Evolutionary conservation across 441 rosid genomes (phyloP), one percentile per base, ranked within the genome.

Genomic region (Euphorbia schlechtendalii): DNA sequence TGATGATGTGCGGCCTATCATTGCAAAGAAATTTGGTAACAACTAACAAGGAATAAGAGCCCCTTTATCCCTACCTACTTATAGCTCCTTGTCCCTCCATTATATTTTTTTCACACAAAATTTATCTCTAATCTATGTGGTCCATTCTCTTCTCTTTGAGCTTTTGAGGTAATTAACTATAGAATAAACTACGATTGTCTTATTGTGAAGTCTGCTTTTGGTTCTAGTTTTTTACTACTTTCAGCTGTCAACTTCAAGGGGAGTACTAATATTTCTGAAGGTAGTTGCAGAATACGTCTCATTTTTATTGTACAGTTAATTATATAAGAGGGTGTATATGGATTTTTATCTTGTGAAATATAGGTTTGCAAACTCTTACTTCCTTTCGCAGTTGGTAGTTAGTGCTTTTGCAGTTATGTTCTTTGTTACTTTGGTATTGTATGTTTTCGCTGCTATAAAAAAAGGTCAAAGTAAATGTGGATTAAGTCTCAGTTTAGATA

Each of bases 1-100:
- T 69, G 98, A 88, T 78, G 98, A 93, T 73, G 97, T 90, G 63
- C 95, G 98, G 55, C 96, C 98, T 54, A 84, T 90, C 71, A 90
- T 94, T 71, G 92, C 93, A 69, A 84, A 79, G 89, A 86, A 81
- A 84, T 91, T 87, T 60, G 94, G 97, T 89, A 85, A 83, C 92
- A 81, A 80, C 96, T 89, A 85, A 83, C 92, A 81, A 80, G 90
- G 94, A 83, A 84, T 92, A 84, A 88, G 83, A 79, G 85, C 65
- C 62, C 61, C 71, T 74, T 72, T 71, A 76, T 63, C 76, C 77
- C 77, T 73, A 41, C 70, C 73, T 87, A 75, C 77, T 70, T 80
- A 75, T 73, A 80, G 69, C 83, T 80, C 78, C 80, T 81, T 65
- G 66, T 58, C 52, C 53, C 40, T 63, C 45, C 62, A 56, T 30